Percentiles rank a stretch among this genome's conserved stretches.
These are phyloP conservation scores for Psilocybe subaeruginosa DNA, from an alignment of 768 basidiomycete genomes.

Conservation along the genomic window DNA sequence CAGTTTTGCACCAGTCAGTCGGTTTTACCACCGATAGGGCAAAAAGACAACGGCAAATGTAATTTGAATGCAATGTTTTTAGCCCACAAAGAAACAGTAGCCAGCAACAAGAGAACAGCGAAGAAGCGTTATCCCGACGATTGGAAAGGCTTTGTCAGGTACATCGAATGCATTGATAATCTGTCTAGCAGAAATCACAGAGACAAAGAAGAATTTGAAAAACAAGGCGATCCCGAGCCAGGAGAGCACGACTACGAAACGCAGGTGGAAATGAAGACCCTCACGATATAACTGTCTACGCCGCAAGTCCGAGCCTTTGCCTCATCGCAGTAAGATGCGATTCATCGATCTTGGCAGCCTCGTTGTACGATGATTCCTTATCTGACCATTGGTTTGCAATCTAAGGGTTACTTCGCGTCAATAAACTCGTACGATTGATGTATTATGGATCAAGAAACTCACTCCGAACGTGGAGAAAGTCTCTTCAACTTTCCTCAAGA, in stretches of 20 bases:
- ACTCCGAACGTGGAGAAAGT: constrained; percentile 4
- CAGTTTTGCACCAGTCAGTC: too few relatives aligned
- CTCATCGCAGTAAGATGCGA: constrained; percentile 13
- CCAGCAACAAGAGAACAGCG: too few relatives aligned
- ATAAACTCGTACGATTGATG: too few relatives aligned
- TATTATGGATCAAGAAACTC: background rate
- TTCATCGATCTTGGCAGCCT: constrained; percentile 9
- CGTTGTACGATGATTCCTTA: constrained; percentile 3
- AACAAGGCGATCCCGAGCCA: background rate
- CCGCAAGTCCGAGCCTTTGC: background rate
- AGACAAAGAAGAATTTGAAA: background rate
- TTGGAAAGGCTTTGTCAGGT: too few relatives aligned
- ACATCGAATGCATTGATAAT: too few relatives aligned
- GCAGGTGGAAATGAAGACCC: too few relatives aligned
- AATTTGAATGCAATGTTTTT: too few relatives aligned
- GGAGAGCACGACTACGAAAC: background rate
- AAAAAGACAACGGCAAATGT: too few relatives aligned
- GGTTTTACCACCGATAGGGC: too few relatives aligned
- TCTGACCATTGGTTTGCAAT: constrained; percentile 5
- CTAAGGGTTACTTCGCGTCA: background rate
- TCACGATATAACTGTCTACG: background rate
- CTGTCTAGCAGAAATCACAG: too few relatives aligned
- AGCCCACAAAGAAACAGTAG: too few relatives aligned
- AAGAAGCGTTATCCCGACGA: too few relatives aligned
- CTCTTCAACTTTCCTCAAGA: constrained; percentile 1